Conservation (phyloP, 371 early-diverging fungal species). For the Actinomucor elegans region DNA sequence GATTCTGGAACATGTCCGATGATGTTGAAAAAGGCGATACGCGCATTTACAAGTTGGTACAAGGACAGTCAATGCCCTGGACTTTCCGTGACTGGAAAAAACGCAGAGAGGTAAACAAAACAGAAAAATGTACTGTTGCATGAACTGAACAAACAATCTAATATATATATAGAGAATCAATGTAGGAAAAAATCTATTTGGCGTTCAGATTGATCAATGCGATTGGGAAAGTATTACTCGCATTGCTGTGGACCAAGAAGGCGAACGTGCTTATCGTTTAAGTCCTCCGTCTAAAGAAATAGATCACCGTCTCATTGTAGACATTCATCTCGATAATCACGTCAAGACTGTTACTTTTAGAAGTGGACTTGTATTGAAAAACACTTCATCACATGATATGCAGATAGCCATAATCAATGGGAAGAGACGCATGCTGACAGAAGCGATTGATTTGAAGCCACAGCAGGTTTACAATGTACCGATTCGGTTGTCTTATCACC, state of each 20-base stretch:
- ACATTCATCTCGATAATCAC: constrained; percentile 69
- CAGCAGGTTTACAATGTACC: constrained; percentile 66
- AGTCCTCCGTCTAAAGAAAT: constrained; percentile 63
- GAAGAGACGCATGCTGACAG: constrained; percentile 26
- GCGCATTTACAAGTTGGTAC: constrained; percentile 43
- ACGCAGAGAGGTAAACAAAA: constrained; percentile 60
- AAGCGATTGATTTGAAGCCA: constrained; percentile 34
- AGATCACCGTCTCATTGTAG: constrained; percentile 70
- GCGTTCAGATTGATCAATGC: constrained; percentile 66
- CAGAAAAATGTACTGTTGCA: no score
- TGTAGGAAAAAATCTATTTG: constrained; percentile 59
- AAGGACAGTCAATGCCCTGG: constrained; percentile 71
- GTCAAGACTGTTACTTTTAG: constrained; percentile 81
- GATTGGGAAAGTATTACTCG: constrained; percentile 74
- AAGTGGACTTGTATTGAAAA: constrained; percentile 66
- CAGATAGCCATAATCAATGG: constrained; percentile 60
- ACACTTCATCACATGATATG: constrained; percentile 56
- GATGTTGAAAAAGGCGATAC: constrained; percentile 37
- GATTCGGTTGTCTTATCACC: constrained; percentile 60
- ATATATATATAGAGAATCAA: constrained; percentile 12
- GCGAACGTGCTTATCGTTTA: constrained; percentile 61
- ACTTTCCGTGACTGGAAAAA: constrained; percentile 83
- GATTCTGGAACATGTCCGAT: constrained; percentile 75
- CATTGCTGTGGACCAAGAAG: constrained; percentile 76
- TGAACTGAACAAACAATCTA: no score